Base-by-base conservation (phyloP, 768 basidiomycete genomes). In the Russula sp. region DNA sequence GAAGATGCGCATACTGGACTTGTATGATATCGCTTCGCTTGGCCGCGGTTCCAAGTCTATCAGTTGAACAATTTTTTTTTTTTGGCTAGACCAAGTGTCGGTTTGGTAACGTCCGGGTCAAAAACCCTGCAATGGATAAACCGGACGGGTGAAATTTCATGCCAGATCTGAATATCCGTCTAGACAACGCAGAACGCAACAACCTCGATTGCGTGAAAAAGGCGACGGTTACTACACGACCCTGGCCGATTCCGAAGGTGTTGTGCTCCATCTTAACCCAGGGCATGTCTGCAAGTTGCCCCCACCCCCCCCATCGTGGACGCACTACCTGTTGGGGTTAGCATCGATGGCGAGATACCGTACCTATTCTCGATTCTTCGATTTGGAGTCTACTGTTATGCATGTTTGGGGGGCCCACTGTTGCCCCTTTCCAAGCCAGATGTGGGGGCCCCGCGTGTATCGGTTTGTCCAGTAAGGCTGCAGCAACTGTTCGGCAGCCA, bases 361-460 rank as follows among this genome's bases (percentile, higher is more conserved):
- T 29, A 29, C 25, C 25, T 29, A 35, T 42, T 54, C 56, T 57
- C 38, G 50, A 43, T 16, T 49, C 13, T 16, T 49, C 13, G n/a
- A 39, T 52, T 41, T 56, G 35, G 32, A 61, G 38, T 47, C 46
- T 7, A 47, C 13, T 41, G 20, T 46, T n/a, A 36, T 34, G 61
- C 50, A 39, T 43, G 65, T 46, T 36, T 39, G 47, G 35, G 13
- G 16, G 25, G 25, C 25, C 41, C 48, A 29, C 35, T 11, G 36
- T 5, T 39, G 43, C 35, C 56, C 55, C 38, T 52, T 42, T 46
- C 46, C 53, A 8, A 14, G 9, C 7, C 43, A 41, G 47, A 39
- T 65, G 50, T 55, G 63, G 51, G 42, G 42, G 34, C 13, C 55
- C 48, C 42, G 48, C 48, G 54, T 61, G 60, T 32, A 50, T n/a